Evolutionary conservation across 2,329 filamentous ascomycete genomes (phyloP).

Genomic region (Fusarium piperis): DNA sequence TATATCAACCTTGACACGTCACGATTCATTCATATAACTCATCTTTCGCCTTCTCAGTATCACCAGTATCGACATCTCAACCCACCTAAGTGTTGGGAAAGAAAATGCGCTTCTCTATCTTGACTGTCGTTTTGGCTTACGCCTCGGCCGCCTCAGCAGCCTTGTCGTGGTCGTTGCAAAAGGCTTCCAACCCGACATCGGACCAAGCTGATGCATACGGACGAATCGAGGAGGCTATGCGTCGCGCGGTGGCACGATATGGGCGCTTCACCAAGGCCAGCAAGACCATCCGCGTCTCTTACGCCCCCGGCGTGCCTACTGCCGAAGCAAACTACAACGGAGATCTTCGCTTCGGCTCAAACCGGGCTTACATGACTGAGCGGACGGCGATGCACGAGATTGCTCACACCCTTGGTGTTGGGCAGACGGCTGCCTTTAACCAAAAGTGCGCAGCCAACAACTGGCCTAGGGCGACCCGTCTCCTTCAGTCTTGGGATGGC

Average conservation of each 20-base stretch:
- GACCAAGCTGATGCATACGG: slow-evolving; percentile 57
- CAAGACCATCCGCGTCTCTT: slow-evolving; percentile 53
- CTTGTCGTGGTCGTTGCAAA: slow-evolving; percentile 52
- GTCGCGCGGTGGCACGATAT: slow-evolving; percentile 53
- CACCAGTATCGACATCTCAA: not conserved
- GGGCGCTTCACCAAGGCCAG: slow-evolving; percentile 45
- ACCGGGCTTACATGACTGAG: slow-evolving; percentile 59
- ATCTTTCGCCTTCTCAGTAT: not conserved
- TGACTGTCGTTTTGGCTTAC: slow-evolving; percentile 42
- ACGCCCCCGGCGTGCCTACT: slow-evolving; percentile 55
- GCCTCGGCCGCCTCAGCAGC: slow-evolving; percentile 48
- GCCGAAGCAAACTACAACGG: slow-evolving; percentile 58
- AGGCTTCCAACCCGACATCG: slow-evolving; percentile 50
- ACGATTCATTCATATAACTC: not conserved
- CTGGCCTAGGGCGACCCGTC: slow-evolving; percentile 52
- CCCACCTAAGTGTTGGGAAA: not conserved
- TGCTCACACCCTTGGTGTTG: slow-evolving; percentile 58
- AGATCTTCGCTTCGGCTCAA: slow-evolving; percentile 57
- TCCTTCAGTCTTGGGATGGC: slow-evolving; percentile 56
- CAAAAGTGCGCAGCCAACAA: slow-evolving; percentile 50
- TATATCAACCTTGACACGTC: not conserved
- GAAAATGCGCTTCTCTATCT: slow-evolving; percentile 49
- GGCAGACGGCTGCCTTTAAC: slow-evolving; percentile 54
- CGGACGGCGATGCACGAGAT: slow-evolving; percentile 61
- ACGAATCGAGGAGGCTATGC: slow-evolving; percentile 55